Evolutionary conservation across 108 stramenopile genomes (phyloP).

Genomic region (Cyclotella distinguenda): DNA sequence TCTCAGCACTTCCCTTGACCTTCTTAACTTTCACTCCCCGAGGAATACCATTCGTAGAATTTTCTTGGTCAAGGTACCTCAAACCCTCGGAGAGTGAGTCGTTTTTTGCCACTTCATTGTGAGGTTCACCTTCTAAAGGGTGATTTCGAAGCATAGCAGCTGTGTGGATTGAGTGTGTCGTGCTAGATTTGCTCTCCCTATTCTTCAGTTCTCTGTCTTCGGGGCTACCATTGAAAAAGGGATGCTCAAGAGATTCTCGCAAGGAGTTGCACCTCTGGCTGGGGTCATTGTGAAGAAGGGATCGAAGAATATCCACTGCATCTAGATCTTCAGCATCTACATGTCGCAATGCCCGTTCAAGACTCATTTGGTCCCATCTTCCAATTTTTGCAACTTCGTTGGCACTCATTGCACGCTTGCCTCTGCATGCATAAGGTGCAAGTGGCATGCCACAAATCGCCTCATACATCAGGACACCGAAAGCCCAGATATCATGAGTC

Average conservation of each 20-base stretch:
- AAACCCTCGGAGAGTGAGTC: constrained; percentile 28
- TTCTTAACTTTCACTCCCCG: constrained; percentile 23
- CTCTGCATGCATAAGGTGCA: constrained; percentile 79
- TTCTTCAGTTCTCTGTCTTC: constrained; percentile 25
- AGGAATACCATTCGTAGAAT: constrained; percentile 28
- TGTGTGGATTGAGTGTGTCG: constrained; percentile 7
- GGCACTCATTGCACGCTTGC: constrained; percentile 76
- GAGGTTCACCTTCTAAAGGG: not conserved
- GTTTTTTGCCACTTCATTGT: constrained; percentile 33
- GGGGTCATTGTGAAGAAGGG: constrained; percentile 73
- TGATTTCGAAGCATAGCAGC: not conserved
- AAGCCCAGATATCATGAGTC: constrained; percentile 86
- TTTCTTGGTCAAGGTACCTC: constrained; percentile 33
- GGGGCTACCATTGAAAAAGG: constrained; percentile 60
- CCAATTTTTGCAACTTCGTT: constrained; percentile 75
- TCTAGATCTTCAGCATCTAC: constrained; percentile 47
- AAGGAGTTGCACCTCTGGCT: constrained; percentile 57
- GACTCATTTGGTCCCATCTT: constrained; percentile 71
- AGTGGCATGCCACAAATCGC: constrained; percentile 76
- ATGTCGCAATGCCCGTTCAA: constrained; percentile 66
- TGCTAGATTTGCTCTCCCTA: constrained; percentile 8
- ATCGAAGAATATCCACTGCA: constrained; percentile 60
- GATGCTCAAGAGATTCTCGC: constrained; percentile 75
- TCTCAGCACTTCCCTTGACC: constrained; percentile 31
- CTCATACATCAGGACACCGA: constrained; percentile 79